phyloP scores from a whole-genome alignment of 495 filamentous ascomycete species.

The Daldinia concentrica region DNA sequence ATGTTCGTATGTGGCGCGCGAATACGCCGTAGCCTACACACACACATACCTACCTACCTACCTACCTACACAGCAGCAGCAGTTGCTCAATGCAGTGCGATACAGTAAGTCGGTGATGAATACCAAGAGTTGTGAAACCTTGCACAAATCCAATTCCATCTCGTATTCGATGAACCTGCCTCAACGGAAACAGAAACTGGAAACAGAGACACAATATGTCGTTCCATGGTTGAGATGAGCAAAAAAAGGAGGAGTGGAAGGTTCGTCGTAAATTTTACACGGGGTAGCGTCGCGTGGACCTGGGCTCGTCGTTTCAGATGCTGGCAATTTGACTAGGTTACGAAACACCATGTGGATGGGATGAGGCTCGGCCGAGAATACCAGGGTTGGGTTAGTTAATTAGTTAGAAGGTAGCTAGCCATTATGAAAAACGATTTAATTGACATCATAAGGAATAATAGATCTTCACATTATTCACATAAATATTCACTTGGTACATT shows the following conservation, averaged over 20 bases:
- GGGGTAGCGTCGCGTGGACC: slow-evolving; percentile 5
- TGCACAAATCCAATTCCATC: not conserved
- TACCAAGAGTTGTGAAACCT: not conserved
- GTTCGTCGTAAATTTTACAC: not conserved
- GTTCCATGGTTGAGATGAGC: not conserved
- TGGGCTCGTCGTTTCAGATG: slow-evolving; percentile 26
- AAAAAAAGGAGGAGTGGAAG: not conserved
- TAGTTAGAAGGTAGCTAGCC: not conserved
- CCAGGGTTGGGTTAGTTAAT: not conserved
- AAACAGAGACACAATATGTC: not conserved
- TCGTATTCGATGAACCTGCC: not conserved
- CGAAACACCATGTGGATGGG: slow-evolving; percentile 16
- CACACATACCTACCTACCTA: too few species aligned
- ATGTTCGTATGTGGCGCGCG: not conserved
- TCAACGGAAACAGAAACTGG: not conserved
- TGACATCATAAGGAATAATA: not conserved
- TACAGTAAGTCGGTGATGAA: not conserved
- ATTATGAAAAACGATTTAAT: not conserved
- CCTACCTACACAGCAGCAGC: too few species aligned
- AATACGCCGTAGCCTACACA: not conserved
- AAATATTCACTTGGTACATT: not conserved
- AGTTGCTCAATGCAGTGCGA: not conserved
- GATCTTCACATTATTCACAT: too few species aligned
- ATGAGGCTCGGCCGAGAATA: slow-evolving; percentile 30
- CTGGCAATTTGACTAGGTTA: slow-evolving; percentile 26